Percentiles rank a stretch among this genome's conserved stretches.
Conservation (phyloP, 116 monocot species). For the Posidonia oceanica region DNA sequence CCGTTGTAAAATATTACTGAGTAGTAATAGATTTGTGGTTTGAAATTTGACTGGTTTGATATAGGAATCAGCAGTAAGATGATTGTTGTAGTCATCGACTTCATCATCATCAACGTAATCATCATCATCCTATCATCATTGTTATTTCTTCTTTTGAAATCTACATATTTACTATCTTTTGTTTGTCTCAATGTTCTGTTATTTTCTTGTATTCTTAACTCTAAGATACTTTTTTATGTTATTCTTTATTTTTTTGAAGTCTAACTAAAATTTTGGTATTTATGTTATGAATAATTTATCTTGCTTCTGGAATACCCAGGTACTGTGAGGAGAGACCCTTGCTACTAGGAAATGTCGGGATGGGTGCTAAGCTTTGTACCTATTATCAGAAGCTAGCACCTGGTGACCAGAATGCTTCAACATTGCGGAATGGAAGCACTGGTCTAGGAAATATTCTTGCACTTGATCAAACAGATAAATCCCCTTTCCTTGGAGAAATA, state of each 20-base stretch:
- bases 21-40: no score
- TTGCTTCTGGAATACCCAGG: constrained; percentile 16
- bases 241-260: not conserved
- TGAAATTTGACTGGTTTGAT: no score
- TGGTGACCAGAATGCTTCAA: constrained; percentile 53
- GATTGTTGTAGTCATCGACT: no score
- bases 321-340: constrained; percentile 95
- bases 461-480: constrained; percentile 78
- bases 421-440: constrained; percentile 47
- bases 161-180: no score
- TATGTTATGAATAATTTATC: not conserved
- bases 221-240: no score
- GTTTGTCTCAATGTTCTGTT: no score
- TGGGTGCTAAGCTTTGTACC: constrained; percentile 92
- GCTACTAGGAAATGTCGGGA: constrained; percentile 74
- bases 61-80: no score
- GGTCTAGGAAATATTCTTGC: constrained; percentile 54
- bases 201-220: no score
- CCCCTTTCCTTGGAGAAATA: constrained; percentile 95
- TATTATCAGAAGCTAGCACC: constrained; percentile 76
- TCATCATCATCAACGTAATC: no score
- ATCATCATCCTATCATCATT: no score
- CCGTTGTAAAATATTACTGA: no score
- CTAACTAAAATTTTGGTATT: not conserved
- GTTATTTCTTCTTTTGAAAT: no score